Conservation (phyloP, 768 basidiomycete genomes). For the Russula foetens region DNA sequence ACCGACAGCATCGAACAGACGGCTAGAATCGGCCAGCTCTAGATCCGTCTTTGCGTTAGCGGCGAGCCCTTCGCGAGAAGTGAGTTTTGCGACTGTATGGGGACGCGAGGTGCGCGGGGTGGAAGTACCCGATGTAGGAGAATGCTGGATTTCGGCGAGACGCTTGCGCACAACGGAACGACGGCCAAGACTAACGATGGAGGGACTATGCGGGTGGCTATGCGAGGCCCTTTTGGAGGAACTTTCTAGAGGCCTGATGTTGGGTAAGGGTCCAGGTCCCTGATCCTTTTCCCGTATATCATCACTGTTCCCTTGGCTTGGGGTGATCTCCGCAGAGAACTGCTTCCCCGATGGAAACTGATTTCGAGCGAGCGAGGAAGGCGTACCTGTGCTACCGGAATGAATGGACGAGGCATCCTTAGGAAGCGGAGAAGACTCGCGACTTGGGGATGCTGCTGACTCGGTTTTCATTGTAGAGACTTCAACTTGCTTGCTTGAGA, state of each 20-base stretch:
- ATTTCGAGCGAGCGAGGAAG: background rate
- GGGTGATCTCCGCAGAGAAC: background rate
- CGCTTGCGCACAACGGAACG: slow-evolving; percentile 61
- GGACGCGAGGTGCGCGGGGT: background rate
- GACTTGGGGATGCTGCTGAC: background rate
- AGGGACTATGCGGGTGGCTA: slow-evolving; percentile 41
- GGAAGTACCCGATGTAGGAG: background rate
- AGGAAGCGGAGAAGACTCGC: background rate
- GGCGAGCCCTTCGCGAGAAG: background rate
- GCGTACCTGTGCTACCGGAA: background rate
- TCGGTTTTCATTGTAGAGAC: background rate
- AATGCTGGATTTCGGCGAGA: slow-evolving; percentile 47
- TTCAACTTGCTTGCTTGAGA: background rate
- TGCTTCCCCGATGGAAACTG: no score
- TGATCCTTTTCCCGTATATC: background rate
- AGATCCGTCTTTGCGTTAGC: background rate
- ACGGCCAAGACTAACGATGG: slow-evolving; percentile 51
- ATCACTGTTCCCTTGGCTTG: background rate
- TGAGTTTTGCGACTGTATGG: background rate
- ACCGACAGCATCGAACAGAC: background rate
- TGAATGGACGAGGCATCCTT: background rate
- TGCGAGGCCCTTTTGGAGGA: slow-evolving; percentile 23
- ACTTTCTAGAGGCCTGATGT: background rate
- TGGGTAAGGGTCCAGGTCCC: background rate
- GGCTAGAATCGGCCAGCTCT: background rate